Conservation (phyloP, 1,284 basidiomycete species). For the Retiboletus flavoniger region DNA sequence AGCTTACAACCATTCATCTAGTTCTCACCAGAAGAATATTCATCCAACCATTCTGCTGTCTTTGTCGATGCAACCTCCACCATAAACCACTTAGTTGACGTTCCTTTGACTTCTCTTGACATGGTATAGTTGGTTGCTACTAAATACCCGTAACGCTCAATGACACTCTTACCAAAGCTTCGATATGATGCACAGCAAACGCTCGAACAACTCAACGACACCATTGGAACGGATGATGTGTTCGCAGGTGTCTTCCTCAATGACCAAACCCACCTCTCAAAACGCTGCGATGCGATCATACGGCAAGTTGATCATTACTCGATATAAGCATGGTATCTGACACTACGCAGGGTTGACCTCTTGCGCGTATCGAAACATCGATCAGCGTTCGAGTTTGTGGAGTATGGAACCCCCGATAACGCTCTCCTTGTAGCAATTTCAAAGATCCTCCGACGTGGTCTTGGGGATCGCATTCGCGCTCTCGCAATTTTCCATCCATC, state of each 20-base stretch:
- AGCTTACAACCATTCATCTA: constrained; percentile 27
- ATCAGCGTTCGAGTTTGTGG: constrained; percentile 49
- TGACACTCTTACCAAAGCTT: constrained; percentile 49
- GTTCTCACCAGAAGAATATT: constrained; percentile 60
- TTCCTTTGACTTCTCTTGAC: constrained; percentile 70
- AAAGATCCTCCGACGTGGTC: constrained; percentile 58
- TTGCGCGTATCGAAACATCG: constrained; percentile 49
- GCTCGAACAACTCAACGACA: constrained; percentile 57
- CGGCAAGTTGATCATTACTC: constrained; percentile 41
- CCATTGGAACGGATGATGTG: constrained; percentile 52
- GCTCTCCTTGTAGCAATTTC: constrained; percentile 58
- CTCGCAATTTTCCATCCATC: constrained; percentile 57
- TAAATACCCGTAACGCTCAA: not conserved
- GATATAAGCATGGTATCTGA: constrained; percentile 5
- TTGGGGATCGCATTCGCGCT: constrained; percentile 67
- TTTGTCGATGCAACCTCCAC: constrained; percentile 82
- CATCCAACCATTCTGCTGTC: constrained; percentile 47
- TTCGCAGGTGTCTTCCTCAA: constrained; percentile 77
- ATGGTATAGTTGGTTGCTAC: constrained; percentile 43
- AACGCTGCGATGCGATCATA: constrained; percentile 66
- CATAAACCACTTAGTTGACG: constrained; percentile 78
- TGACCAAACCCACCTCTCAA: constrained; percentile 59
- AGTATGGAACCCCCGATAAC: constrained; percentile 58
- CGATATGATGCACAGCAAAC: constrained; percentile 74
- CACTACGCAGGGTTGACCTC: constrained; percentile 56